Conservation (phyloP, 768 basidiomycete species). For the Boletus huronensis region DNA sequence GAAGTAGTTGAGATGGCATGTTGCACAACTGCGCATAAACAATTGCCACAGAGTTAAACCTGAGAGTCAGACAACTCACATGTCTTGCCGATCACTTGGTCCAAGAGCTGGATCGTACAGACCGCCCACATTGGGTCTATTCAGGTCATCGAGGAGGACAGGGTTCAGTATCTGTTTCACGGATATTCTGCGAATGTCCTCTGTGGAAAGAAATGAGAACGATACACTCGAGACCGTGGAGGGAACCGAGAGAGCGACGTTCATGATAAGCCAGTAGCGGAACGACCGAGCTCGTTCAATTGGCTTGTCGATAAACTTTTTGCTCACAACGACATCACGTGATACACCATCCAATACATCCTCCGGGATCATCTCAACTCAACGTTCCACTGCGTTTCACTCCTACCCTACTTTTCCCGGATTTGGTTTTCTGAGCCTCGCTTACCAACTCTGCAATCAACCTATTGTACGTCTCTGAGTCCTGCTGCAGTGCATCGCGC, state of each 20-base stretch:
- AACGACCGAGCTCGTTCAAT: neutral
- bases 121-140: constrained; percentile 86
- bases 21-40: constrained; percentile 66
- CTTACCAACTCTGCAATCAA: constrained; percentile 90
- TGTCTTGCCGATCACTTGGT: constrained; percentile 82
- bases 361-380: constrained; percentile 17
- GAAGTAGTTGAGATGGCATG: constrained; percentile 90
- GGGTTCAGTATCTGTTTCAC: constrained; percentile 97
- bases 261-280: constrained; percentile 51
- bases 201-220: constrained; percentile 87
- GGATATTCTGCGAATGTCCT: constrained; percentile 90
- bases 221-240: constrained; percentile 80
- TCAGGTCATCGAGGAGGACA: constrained; percentile 87
- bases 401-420: constrained; percentile 51
- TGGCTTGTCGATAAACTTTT: constrained; percentile 14
- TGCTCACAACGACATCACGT: constrained; percentile 20
- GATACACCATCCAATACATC: neutral
- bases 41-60: constrained; percentile 2
- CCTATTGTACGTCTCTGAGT: constrained; percentile 85
- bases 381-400: constrained; percentile 49
- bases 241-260: constrained; percentile 87
- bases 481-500: constrained; percentile 78
- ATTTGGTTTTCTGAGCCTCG: constrained; percentile 83
- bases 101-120: constrained; percentile 95
- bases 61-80: constrained; percentile 53